Conservation (phyloP, 192 early-diverging fungal species). For the Chytriomyces sp. region DNA sequence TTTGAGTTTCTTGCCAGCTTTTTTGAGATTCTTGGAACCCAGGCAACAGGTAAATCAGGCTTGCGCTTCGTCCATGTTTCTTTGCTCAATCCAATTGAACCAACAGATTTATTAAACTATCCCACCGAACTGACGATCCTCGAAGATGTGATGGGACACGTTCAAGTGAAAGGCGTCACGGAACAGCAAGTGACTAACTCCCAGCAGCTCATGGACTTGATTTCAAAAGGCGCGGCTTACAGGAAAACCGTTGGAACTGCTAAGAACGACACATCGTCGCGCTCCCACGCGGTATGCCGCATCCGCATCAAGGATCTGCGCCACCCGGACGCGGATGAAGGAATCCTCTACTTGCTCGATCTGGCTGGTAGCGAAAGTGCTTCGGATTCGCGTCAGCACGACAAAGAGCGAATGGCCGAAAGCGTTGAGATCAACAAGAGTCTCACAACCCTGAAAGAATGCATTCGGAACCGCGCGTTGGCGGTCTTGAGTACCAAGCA, state of each 20-base stretch:
- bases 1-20: conserved; percentile 42
- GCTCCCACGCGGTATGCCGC: conserved; percentile 46
- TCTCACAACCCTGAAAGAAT: conserved; percentile 57
- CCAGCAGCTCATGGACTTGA: conserved; percentile 24
- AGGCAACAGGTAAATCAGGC: conserved; percentile 14
- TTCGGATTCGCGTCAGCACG: conserved; percentile 44
- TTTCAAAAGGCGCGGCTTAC: conserved; percentile 25
- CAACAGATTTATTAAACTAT: conserved; percentile 39
- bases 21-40: conserved; percentile 52
- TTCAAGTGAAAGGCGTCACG: conserved; percentile 28
- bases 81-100: neutral
- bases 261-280: conserved; percentile 43
- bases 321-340: conserved; percentile 31
- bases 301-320: conserved; percentile 39
- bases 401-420: conserved; percentile 50
- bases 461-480: conserved; percentile 49
- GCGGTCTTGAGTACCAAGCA: conserved; percentile 25
- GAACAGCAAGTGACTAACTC: conserved; percentile 27
- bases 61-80: neutral
- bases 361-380: conserved; percentile 53
- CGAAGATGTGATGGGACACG: conserved; percentile 45
- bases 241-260: conserved; percentile 38
- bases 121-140: conserved; percentile 38
- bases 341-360: conserved; percentile 53
- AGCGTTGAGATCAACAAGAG: conserved; percentile 53